These are phyloP conservation scores for Lagenidium giganteum DNA, from an alignment of 352 stramenopile genomes.

Conservation along the genomic window DNA sequence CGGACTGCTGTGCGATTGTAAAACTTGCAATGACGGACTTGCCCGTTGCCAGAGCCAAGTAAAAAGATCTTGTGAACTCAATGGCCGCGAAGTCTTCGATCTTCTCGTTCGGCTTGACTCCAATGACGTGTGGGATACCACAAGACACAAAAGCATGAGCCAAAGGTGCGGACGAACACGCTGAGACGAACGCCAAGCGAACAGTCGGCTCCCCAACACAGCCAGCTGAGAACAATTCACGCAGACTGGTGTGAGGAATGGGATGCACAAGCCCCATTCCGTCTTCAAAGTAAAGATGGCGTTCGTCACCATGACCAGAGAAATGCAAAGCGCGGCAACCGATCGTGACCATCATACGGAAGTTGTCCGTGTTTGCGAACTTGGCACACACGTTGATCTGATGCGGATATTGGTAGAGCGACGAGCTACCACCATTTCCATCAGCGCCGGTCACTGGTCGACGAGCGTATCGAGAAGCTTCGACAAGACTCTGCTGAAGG, in stretches of 20 bases:
- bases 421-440: slow-evolving; percentile 11
- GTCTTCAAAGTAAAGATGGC: slow-evolving; percentile 94
- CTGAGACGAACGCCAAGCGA: slow-evolving; percentile 76
- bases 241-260: slow-evolving; percentile 60
- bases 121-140: slow-evolving; percentile 90
- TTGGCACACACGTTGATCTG: slow-evolving; percentile 92
- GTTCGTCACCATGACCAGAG: slow-evolving; percentile 91
- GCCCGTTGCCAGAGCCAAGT: slow-evolving; percentile 66
- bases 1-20: slow-evolving; percentile 64
- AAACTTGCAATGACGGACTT: slow-evolving; percentile 73
- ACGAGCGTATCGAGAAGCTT: slow-evolving; percentile 36
- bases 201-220: slow-evolving; percentile 20
- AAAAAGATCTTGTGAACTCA: slow-evolving; percentile 82
- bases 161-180: slow-evolving; percentile 68
- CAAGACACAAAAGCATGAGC: slow-evolving; percentile 85
- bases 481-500: slow-evolving; percentile 67
- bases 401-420: slow-evolving; percentile 52
- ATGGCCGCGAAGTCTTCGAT: slow-evolving; percentile 86
- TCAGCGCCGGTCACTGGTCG: slow-evolving; percentile 3
- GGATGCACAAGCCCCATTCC: slow-evolving; percentile 76
- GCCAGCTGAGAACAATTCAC: slow-evolving; percentile 61
- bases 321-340: slow-evolving; percentile 92
- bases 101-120: slow-evolving; percentile 79
- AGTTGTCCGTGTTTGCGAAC: slow-evolving; percentile 91
- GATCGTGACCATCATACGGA: slow-evolving; percentile 90